Evolutionary conservation across 331 rosid species (phyloP).

Genomic region (Malus hybrid): DNA sequence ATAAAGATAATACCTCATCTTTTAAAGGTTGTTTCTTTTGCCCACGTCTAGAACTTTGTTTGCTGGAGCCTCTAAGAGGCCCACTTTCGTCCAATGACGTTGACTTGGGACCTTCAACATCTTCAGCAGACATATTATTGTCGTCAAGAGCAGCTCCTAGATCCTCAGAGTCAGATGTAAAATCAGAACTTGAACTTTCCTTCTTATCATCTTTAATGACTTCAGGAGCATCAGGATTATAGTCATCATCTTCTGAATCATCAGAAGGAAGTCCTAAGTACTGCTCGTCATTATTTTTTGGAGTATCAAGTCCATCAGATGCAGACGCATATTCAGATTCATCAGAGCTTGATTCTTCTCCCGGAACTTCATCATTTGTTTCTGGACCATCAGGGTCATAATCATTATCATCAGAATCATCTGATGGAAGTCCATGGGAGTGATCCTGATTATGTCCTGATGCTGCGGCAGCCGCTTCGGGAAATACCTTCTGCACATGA

Average conservation of each 20-base stretch:
- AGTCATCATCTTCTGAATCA: slow-evolving; percentile 88
- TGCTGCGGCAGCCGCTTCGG: slow-evolving; percentile 76
- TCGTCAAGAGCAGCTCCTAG: slow-evolving; percentile 49
- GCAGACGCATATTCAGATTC: slow-evolving; percentile 74
- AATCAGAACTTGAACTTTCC: slow-evolving; percentile 84
- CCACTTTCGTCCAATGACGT: slow-evolving; percentile 12
- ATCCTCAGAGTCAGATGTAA: slow-evolving; percentile 94
- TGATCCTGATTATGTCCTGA: slow-evolving; percentile 45
- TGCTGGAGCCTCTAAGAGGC: slow-evolving; percentile 26
- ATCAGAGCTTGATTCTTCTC: slow-evolving; percentile 56
- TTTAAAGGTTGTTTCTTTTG: slow-evolving; percentile 39
- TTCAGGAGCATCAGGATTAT: slow-evolving; percentile 52
- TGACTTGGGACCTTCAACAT: slow-evolving; percentile 23
- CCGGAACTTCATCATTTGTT: slow-evolving; percentile 41
- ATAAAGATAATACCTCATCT: slow-evolving; percentile 51
- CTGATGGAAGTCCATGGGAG: slow-evolving; percentile 68
- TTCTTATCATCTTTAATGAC: slow-evolving; percentile 20
- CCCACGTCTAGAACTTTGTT: slow-evolving; percentile 19
- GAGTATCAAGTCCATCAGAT: slow-evolving; percentile 58
- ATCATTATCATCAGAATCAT: slow-evolving; percentile 89
- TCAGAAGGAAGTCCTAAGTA: slow-evolving; percentile 76
- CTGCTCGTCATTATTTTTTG: slow-evolving; percentile 40
- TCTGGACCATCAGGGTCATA: slow-evolving; percentile 70
- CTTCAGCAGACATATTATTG: slow-evolving; percentile 24
- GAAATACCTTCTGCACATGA: slow-evolving; percentile 77